Evolutionary conservation across 768 basidiomycete species (phyloP), one percentile per base, ranked within the genome.

Genomic region (Lanmaoa rubissima): DNA sequence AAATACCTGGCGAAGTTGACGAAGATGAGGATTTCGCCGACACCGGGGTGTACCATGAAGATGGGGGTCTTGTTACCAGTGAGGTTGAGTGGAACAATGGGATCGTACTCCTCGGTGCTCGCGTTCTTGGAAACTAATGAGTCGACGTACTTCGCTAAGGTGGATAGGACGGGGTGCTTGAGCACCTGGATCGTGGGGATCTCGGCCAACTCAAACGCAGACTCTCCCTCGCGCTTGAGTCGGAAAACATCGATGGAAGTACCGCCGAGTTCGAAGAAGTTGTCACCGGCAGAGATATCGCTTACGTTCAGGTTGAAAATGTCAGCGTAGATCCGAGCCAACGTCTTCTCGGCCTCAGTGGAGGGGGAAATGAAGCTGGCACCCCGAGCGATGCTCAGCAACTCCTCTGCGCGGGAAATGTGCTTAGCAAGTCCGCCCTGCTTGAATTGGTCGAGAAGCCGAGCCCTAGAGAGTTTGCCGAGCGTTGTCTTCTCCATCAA

Each of bases 11-110:
- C 76, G 8, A 79, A 66, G 59, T 76, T 77, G 48, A 79, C 68
- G 63, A 78, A 78, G 45, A 75, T 69, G 6, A 75, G 62, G 7
- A 75, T 66, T 41, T 75, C 77, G 14, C 76, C 78, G 4, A 76
- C 74, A 61, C 77, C 77, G 0, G 77, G 76, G 60, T 78, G 77
- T 19, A 78, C 68, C 60, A 78, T 71, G 62, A 76, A 78, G 36
- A 78, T 64, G 1, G 77, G 77, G 0, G 78, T 74, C 63, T 76
- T 77, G 47, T 65, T 60, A 0, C 77, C 77, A 0, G 68, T 62
- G 10, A 73, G 58, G 32, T 76, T 69, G 26, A 78, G 70, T 5
- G 75, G 75, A 17, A 79, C 72, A n/a, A 79, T 66, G 16, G 77
- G 77, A 34, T 76, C 71, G 53, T 78, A 78, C 32, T 68, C 69